Evolutionary conservation across 148 eudicot species (phyloP), one percentile per base, ranked within the genome.

Genomic region (Chenopodium formosanum): DNA sequence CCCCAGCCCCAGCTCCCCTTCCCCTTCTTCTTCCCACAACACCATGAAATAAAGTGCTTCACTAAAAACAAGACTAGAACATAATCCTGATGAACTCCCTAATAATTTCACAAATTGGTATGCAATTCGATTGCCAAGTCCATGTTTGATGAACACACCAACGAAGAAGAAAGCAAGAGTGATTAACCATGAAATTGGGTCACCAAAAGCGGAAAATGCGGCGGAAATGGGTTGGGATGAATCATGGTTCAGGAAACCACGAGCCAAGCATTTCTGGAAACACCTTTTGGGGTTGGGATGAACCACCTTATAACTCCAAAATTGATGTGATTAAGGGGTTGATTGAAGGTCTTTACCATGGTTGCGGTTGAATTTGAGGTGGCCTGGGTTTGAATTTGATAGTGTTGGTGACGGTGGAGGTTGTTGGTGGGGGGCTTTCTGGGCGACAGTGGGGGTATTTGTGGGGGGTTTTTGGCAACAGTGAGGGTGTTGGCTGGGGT

Each of bases 141-240:
- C 98, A 4, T 97, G 92, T 40, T 96, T 96, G 56, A 96, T 91
- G 78, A 96, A 96, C 3, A 97, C 99, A 3, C 97, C 76, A 8
- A 97, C 99, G 77, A 95, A 95, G 89, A 95, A 95, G 91, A 95
- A 95, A 0, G 99, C 97, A 8, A 95, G 88, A 0, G 97, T 97
- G 67, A 95, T 95, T 1, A 95, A 78, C 99, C 99, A 95, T 0
- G 97, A 97, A 31, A 95, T 93, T 0, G 97, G 97, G 76, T 92
- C 98, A 4, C 97, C 95, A 67, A 94, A 94, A 4, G 99, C 99
- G 23, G 98, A 96, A 81, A 96, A 94, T 0, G 99, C 98, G n/a
- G 93, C 98, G 19, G 98, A 88, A 69, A 96, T 1, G 99, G 20
- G 94, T 96, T 0, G 98, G 78, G 7, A 96, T 86, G 5, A 96